These are phyloP conservation scores for Melanogaster broomeanus DNA, from an alignment of 768 basidiomycete genomes.

Conservation along the genomic window DNA sequence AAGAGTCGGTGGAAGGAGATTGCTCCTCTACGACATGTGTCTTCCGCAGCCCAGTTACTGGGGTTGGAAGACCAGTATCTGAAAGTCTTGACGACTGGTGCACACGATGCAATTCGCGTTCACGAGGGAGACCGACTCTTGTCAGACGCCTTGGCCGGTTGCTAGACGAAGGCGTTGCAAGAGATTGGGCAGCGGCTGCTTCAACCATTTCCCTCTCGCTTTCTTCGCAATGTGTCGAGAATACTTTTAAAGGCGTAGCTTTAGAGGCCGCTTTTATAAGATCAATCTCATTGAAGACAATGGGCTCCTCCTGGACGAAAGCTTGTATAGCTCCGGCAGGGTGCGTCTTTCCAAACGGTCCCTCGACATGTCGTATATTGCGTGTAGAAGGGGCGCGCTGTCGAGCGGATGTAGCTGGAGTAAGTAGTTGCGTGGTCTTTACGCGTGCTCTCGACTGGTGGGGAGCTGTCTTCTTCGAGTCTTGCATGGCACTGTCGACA, in stretches of 20 bases:
- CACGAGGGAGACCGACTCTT: background rate
- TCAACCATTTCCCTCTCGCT: background rate
- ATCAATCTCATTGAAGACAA: conserved; percentile 1
- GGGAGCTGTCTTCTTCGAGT: background rate
- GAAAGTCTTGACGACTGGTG: background rate
- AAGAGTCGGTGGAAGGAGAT: conserved; percentile 5
- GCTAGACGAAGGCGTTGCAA: conserved; percentile 11
- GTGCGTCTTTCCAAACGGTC: background rate
- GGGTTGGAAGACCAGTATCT: conserved; percentile 15
- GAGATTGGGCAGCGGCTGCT: background rate
- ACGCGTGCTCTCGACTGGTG: conserved; percentile 4
- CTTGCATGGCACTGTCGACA: background rate
- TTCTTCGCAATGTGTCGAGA: background rate
- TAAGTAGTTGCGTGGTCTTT: conserved; percentile 19
- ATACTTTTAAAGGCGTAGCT: background rate
- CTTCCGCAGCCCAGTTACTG: conserved; percentile 12
- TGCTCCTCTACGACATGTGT: background rate
- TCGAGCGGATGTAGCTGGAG: conserved; percentile 21
- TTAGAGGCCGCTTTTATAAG: conserved; percentile 1
- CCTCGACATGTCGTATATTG: background rate
- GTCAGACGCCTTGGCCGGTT: conserved; percentile 2
- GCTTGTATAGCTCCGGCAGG: background rate
- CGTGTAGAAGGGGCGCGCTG: conserved; percentile 8
- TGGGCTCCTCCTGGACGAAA: background rate
- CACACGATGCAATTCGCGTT: background rate